These are phyloP conservation scores for Breynia disticha DNA, from an alignment of 441 rosid genomes.

Conservation along the genomic window DNA sequence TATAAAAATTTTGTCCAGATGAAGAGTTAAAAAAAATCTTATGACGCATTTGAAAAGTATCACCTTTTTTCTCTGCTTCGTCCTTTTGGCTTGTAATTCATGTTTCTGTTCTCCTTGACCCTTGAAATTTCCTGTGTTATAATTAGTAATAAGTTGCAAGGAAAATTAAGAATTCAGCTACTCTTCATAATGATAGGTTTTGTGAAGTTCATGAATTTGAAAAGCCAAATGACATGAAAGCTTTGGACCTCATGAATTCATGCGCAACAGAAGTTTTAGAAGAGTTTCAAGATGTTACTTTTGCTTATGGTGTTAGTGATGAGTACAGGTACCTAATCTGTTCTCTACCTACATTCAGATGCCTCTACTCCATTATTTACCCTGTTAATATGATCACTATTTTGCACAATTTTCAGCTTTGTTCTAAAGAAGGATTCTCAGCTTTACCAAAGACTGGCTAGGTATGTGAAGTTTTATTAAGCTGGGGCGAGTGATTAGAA, in stretches of 20 bases:
- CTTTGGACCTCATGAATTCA: conserved; percentile 89
- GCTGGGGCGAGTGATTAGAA: too few species aligned
- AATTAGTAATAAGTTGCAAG: neutral
- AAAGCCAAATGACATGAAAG: conserved; percentile 82
- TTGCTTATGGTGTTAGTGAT: conserved; percentile 87
- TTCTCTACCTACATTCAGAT: conserved; percentile 10
- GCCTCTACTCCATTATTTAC: conserved; percentile 7
- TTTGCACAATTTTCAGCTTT: conserved; percentile 43
- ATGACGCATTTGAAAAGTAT: too few species aligned
- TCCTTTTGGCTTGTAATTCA: too few species aligned
- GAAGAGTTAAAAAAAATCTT: too few species aligned
- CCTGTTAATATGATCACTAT: conserved; percentile 10
- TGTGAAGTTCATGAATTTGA: conserved; percentile 78
- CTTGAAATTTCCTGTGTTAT: neutral
- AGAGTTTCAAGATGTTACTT: conserved; percentile 57
- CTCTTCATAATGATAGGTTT: conserved; percentile 54
- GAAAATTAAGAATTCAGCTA: conserved; percentile 11
- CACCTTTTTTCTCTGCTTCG: too few species aligned
- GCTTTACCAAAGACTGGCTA: conserved; percentile 52
- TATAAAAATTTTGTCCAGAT: too few species aligned
- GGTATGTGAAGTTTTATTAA: conserved; percentile 43
- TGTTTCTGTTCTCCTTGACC: too few species aligned
- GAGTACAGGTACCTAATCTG: conserved; percentile 60
- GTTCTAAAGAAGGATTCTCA: conserved; percentile 56
- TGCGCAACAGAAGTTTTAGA: conserved; percentile 68